Base-by-base conservation (phyloP, 139 green algal genomes). In the Picochlorum sp. region DNA sequence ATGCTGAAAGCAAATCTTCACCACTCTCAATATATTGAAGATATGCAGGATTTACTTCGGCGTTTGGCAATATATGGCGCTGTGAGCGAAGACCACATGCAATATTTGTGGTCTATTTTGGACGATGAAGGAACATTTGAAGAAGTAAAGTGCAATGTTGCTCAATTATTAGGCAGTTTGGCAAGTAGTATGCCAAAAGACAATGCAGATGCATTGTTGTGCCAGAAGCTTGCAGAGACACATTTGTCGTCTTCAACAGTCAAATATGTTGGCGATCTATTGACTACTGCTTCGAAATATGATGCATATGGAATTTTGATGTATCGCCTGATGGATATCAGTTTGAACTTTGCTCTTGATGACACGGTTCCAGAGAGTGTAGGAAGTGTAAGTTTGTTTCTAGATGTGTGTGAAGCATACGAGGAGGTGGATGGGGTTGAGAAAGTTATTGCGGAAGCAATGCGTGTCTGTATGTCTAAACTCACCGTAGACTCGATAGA, bases 121-220 rank as follows among this genome's bases (percentile, higher is more conserved):
- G 79, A 94, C 26, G 81, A 93, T 72, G 78, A 83, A 62, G 85
- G 82, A 64, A 90, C 91, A 0, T 92, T 92, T 68, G 89, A 96
- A 49, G 82, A 77, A 2, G 85, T 96, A 21, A 87, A 86, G 72
- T 69, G 62, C 52, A 91, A 96, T 74, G 83, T 91, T 20, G 92
- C 81, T 61, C 62, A 65, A 60, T 63, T 92, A 47, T 75, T 96
- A 37, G 84, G 81, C 32, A 71, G 84, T 46, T 65, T 96, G 44
- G 84, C 84, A 1, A 45, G 56, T 9, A 62, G 70, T 45, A 77
- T 90, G 49, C 49, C 49, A 26, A 45, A 59, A 10, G 59, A 74
- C 2, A 79, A 59, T 34, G 20, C 13, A 37, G 20, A 37, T n/a
- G 7, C 6, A 4, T 37, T 59, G 15, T 59, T 59, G 13, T 38